These are phyloP conservation scores for Aspergillus ibericus DNA, from an alignment of 2,329 filamentous ascomycete species.

Conservation along the genomic window DNA sequence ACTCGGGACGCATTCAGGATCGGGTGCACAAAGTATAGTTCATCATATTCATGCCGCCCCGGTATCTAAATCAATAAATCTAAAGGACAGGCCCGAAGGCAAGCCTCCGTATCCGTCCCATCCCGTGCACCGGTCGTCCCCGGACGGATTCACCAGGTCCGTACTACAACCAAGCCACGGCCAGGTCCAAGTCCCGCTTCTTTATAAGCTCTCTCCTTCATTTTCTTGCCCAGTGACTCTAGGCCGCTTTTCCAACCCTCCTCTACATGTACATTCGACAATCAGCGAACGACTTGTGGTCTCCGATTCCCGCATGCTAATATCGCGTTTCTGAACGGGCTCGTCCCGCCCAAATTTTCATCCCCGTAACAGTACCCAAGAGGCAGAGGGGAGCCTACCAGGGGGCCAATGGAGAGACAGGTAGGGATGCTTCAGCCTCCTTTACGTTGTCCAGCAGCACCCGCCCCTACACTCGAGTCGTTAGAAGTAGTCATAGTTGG, in stretches of 20 bases:
- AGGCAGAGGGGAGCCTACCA: not conserved
- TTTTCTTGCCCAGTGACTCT: not conserved
- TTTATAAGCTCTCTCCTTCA: not conserved
- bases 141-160: not conserved
- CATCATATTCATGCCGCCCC: not conserved
- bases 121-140: not conserved
- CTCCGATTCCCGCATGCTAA: not conserved
- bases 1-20: too few relatives aligned
- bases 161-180: not conserved
- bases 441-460: conserved; percentile 30
- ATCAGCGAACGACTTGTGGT: not conserved
- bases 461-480: conserved; percentile 15
- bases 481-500: not conserved
- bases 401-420: not conserved
- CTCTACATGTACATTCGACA: not conserved
- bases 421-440: conserved; percentile 26
- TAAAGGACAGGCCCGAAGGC: not conserved
- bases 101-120: not conserved
- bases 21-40: not conserved
- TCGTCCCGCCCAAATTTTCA: not conserved
- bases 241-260: not conserved
- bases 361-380: not conserved
- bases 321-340: not conserved
- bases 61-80: not conserved
- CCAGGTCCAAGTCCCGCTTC: not conserved